Percentiles rank a stretch among this genome's conserved stretches.
Conservation (phyloP, 2,329 filamentous ascomycete species). For the Didymella keratinophila region DNA sequence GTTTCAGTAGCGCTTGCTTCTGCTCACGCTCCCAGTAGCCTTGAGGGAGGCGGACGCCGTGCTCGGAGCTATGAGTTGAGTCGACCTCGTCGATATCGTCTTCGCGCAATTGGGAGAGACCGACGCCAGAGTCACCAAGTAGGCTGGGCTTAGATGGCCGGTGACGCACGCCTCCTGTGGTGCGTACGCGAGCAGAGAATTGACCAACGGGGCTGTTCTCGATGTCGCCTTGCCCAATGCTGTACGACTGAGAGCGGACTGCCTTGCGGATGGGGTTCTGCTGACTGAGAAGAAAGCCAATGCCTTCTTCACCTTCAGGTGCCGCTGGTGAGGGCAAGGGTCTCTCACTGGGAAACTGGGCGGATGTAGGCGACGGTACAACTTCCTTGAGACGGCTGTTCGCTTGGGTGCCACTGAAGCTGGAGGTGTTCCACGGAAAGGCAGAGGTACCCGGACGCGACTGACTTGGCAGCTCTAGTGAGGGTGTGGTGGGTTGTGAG, state of each 20-base stretch:
- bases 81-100: constrained; percentile 70
- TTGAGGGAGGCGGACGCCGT: constrained; percentile 53
- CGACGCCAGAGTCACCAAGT: constrained; percentile 65
- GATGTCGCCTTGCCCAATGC: constrained; percentile 84
- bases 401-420: constrained; percentile 37
- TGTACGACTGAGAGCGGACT: constrained; percentile 95
- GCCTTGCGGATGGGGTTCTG: constrained; percentile 86
- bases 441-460: constrained; percentile 52
- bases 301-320: constrained; percentile 59
- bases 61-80: constrained; percentile 64
- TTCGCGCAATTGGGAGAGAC: constrained; percentile 46
- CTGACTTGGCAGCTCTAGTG: constrained; percentile 65
- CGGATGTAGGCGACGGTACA: constrained; percentile 46
- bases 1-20: constrained; percentile 46
- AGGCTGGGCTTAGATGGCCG: constrained; percentile 81
- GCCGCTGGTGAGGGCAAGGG: constrained; percentile 40
- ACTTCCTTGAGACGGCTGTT: constrained; percentile 45
- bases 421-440: constrained; percentile 55
- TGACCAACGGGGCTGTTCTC: constrained; percentile 54
- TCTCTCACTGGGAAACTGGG: constrained; percentile 32
- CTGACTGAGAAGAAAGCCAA: constrained; percentile 45
- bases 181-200: constrained; percentile 58
- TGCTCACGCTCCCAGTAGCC: constrained; percentile 46
- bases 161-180: constrained; percentile 67
- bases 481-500: constrained; percentile 82